Evolutionary conservation across 2,329 filamentous ascomycete species (phyloP), one percentile per base, ranked within the genome.

Genomic region (Aspergillus sp.): DNA sequence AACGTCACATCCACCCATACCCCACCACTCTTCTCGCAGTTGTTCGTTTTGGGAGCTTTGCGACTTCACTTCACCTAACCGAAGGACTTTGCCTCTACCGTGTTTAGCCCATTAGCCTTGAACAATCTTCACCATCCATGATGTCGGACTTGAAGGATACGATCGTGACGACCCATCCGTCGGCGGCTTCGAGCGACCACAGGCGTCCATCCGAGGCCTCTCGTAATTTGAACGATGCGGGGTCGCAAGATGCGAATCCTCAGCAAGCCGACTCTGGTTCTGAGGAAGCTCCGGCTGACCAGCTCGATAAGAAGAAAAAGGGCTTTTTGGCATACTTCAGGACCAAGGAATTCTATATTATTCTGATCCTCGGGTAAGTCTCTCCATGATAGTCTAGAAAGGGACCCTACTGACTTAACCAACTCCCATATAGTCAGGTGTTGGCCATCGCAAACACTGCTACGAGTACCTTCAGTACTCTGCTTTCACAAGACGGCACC

Each of bases 391-490:
- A 13, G 21, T 47, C 17, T 17, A 19, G 11, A 32, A 29, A 11
- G 7, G 25, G 42, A 45, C 21, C 9, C 6, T 19, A 5, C 10
- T 25, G 6, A 29, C 25, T 29, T 29, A 29, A 21, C 46, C 47
- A 56, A 16, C 16, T 19, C 5, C 16, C n/a, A 21, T 43, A 46
- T 52, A 84, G 83, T 54, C 92, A 97, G 80, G 72, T 91, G 48
- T 85, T 96, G 42, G 86, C 92, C 4, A 84, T 99, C 54, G 92
- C 91, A 77, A 94, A 96, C 74, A 97, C 92, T 1, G 86, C 84
- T 25, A 97, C 92, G 47, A 96, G 95, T 78, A 97, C 94, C 45
- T 90, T 97, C 68, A 89, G 88, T 34, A 84, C 82, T 21, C 83
- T 97, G 50, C 84, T 99, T 25, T 80, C 80, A 52, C 72, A 75